Conservation (phyloP, 2,329 filamentous ascomycete species). For the Venturia effusa region DNA sequence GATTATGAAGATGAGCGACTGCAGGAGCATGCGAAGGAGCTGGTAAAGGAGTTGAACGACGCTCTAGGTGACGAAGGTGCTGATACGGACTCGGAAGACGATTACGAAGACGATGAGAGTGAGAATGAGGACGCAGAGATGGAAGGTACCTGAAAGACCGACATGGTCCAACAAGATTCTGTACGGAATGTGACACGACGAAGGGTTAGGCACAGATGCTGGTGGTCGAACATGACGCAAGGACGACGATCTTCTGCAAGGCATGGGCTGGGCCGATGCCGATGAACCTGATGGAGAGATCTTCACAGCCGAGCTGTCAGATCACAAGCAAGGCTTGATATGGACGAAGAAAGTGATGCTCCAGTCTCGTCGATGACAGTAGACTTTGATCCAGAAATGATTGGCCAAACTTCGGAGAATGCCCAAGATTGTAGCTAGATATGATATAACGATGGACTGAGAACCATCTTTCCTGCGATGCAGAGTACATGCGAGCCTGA, state of each 20-base stretch:
- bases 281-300: not conserved
- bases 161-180: not conserved
- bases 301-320: not conserved
- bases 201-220: not conserved
- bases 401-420: not conserved
- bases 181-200: not conserved
- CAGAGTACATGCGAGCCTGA: not conserved
- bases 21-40: conserved; percentile 62
- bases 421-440: not conserved
- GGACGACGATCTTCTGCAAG: not conserved
- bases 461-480: not conserved
- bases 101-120: conserved; percentile 21
- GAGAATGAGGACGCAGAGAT: conserved; percentile 21
- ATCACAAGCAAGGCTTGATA: not conserved
- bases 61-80: conserved; percentile 32
- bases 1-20: conserved; percentile 80
- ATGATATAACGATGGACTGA: not conserved
- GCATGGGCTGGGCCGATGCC: not conserved
- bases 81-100: conserved; percentile 26
- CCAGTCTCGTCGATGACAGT: not conserved
- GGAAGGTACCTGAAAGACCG: not conserved
- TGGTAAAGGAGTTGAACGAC: conserved; percentile 42
- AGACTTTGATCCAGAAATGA: not conserved
- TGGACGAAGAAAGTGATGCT: not conserved
- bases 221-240: not conserved